Conservation (phyloP, 495 filamentous ascomycete species). For the Aspergillus saccharolyticus region DNA sequence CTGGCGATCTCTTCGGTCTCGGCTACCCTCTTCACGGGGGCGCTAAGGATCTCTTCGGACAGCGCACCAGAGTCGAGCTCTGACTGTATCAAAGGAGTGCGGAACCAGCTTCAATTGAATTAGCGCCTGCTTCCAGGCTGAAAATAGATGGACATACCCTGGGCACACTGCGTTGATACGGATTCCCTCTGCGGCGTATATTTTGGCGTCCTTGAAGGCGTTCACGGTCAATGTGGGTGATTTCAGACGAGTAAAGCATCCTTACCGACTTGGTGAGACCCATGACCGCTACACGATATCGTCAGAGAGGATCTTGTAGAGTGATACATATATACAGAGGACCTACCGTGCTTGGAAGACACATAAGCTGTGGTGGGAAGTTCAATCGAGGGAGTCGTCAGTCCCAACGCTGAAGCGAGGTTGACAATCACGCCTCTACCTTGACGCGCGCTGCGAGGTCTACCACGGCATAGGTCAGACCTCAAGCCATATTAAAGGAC, state of each 20-base stretch:
- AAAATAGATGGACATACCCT: conserved; percentile 45
- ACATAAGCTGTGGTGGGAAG: neutral
- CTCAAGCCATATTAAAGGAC: neutral
- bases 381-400: neutral
- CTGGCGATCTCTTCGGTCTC: conserved; percentile 58
- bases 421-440: neutral
- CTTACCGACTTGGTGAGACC: conserved; percentile 29
- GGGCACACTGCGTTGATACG: conserved; percentile 40
- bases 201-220: conserved; percentile 22
- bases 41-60: neutral
- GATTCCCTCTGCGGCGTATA: conserved; percentile 30
- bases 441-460: neutral
- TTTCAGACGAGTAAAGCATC: neutral
- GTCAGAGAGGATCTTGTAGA: neutral
- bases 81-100: neutral
- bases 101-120: neutral
- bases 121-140: neutral
- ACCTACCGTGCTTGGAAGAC: neutral
- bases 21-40: neutral
- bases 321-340: neutral
- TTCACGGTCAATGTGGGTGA: neutral
- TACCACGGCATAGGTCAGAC: neutral
- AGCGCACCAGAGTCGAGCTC: neutral
- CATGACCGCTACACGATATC: conserved; percentile 17
- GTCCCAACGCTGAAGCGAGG: neutral